Conservation (phyloP, 73 alveolate species). For the Durusdinium trenchii region DNA sequence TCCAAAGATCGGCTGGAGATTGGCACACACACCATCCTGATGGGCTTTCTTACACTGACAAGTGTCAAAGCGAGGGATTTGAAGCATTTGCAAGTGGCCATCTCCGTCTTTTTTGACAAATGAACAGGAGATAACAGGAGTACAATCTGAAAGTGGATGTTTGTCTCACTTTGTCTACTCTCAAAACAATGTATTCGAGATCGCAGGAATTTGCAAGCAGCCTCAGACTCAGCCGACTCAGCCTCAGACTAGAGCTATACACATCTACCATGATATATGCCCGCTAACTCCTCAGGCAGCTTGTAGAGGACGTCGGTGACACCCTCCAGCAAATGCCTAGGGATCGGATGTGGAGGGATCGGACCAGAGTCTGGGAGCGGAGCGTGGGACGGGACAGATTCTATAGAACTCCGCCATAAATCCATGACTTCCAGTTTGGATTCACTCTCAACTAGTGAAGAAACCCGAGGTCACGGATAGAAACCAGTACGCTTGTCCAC, state of each 20-base stretch:
- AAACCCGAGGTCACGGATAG: too few relatives aligned
- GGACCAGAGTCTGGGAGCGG: too few relatives aligned
- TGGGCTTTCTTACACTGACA: background rate
- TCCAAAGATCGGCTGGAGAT: constrained; percentile 86
- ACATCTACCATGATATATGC: background rate
- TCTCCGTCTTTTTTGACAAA: too few relatives aligned
- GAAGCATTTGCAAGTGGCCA: too few relatives aligned
- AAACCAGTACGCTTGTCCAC: too few relatives aligned
- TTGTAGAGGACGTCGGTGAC: constrained; percentile 80
- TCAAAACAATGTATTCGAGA: background rate
- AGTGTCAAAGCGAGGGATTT: background rate
- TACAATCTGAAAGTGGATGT: background rate
- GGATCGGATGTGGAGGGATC: too few relatives aligned
- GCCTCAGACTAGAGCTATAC: too few relatives aligned
- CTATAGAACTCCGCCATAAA: too few relatives aligned
- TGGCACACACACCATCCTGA: constrained; percentile 14
- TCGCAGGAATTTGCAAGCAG: background rate
- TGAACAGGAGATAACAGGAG: background rate
- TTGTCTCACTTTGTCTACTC: background rate
- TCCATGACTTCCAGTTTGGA: too few relatives aligned
- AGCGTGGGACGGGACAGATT: too few relatives aligned
- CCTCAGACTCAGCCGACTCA: too few relatives aligned
- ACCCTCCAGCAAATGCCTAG: constrained; percentile 48
- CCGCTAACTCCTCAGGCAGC: constrained; percentile 28
- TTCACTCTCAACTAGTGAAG: too few relatives aligned